Percentiles rank a stretch among this genome's conserved stretches.
Evolutionary conservation across 176 grass and related monocot species (phyloP).

Genomic region (Cenchrus americanus): DNA sequence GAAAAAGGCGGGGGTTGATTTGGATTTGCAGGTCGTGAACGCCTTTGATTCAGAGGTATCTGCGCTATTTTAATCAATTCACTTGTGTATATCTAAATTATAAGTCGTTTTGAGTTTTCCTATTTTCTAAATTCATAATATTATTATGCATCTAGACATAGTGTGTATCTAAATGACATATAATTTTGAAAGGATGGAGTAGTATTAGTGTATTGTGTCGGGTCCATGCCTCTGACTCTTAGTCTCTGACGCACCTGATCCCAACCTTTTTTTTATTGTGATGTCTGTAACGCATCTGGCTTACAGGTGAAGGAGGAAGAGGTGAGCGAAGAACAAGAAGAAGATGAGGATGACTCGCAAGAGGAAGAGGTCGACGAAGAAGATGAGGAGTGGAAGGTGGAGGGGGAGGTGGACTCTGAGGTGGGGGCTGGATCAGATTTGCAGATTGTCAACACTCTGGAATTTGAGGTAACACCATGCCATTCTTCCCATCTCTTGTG

Average conservation of each 20-base stretch:
- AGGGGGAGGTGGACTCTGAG: neutral
- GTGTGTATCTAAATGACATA: too few relatives aligned
- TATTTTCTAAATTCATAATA: too few relatives aligned
- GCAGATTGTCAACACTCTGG: slow-evolving; percentile 5
- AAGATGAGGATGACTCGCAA: neutral
- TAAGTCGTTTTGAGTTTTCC: too few relatives aligned
- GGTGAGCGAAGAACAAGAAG: neutral
- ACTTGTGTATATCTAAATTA: neutral
- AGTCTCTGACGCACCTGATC: neutral
- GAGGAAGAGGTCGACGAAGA: neutral
- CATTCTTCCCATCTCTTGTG: neutral
- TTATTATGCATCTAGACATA: too few relatives aligned
- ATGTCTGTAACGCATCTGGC: neutral
- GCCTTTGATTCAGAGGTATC: neutral
- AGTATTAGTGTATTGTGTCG: neutral
- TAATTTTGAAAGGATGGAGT: too few relatives aligned
- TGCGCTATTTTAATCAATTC: neutral
- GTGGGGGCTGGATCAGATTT: neutral
- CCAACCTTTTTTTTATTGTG: neutral
- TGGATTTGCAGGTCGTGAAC: neutral
- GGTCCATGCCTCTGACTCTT: neutral
- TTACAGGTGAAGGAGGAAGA: neutral
- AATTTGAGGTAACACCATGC: slow-evolving; percentile 12
- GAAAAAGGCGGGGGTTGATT: neutral
- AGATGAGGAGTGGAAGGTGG: neutral